These are phyloP conservation scores for Syncephalastrum monosporum DNA, from an alignment of 371 early-diverging fungal species.

Conservation along the genomic window DNA sequence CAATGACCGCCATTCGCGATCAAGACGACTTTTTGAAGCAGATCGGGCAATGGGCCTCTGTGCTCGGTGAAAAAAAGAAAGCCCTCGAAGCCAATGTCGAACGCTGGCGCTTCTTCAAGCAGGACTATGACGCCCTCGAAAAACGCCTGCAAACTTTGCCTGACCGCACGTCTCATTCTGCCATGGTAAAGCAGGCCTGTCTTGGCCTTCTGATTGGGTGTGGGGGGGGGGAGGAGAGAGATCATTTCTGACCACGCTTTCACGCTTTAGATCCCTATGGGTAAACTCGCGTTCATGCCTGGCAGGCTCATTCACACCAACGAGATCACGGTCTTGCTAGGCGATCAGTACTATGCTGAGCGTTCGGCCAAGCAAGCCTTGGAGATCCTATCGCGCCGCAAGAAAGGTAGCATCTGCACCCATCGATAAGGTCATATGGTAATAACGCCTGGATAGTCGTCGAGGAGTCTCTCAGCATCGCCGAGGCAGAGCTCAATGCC, in stretches of 20 bases:
- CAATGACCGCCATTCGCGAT: too few species aligned
- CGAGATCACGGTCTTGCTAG: slow-evolving; percentile 82
- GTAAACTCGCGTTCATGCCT: slow-evolving; percentile 86
- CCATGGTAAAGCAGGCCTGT: slow-evolving; percentile 19
- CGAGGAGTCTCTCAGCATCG: slow-evolving; percentile 53
- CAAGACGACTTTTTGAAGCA: slow-evolving; percentile 2
- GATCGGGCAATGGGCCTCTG: slow-evolving; percentile 13
- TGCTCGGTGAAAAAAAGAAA: slow-evolving; percentile 10
- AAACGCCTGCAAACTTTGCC: slow-evolving; percentile 18
- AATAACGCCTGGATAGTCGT: slow-evolving; percentile 51
- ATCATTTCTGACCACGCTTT: not conserved
- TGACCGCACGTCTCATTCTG: slow-evolving; percentile 17
- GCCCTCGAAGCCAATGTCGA: slow-evolving; percentile 10
- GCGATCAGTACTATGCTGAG: slow-evolving; percentile 91
- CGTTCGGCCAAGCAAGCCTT: slow-evolving; percentile 76
- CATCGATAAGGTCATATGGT: not conserved
- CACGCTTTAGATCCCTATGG: slow-evolving; percentile 49
- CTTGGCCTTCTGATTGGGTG: too few species aligned
- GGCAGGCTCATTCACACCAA: slow-evolving; percentile 88
- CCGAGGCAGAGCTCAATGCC: slow-evolving; percentile 55
- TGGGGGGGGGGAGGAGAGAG: too few species aligned
- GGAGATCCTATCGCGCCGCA: slow-evolving; percentile 69
- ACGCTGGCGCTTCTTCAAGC: slow-evolving; percentile 13
- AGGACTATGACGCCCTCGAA: slow-evolving; percentile 20
- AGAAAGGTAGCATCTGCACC: slow-evolving; percentile 50